These are phyloP conservation scores for Colletotrichum sp. DNA, from an alignment of 2,329 filamentous ascomycete species.

Conservation along the genomic window DNA sequence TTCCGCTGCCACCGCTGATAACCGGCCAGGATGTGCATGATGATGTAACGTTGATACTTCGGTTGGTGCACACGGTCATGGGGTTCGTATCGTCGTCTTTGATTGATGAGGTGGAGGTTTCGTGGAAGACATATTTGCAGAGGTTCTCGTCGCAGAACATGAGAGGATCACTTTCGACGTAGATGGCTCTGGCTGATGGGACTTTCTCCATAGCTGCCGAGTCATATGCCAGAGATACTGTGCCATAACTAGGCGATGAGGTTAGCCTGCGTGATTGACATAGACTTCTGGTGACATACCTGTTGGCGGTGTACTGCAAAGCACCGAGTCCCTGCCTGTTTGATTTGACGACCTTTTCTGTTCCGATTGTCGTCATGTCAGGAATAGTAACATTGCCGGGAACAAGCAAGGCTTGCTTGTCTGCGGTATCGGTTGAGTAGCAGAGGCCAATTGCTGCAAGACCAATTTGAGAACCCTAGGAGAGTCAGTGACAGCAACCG, in stretches of 20 bases:
- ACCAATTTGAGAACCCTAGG: conserved; percentile 44
- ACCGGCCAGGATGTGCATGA: conserved; percentile 36
- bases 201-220: conserved; percentile 17
- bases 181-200: conserved; percentile 35
- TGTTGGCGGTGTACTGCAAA: conserved; percentile 47
- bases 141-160: conserved; percentile 16
- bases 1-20: conserved; percentile 34
- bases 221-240: conserved; percentile 35
- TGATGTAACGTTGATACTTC: conserved; percentile 34
- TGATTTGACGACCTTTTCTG: conserved; percentile 30
- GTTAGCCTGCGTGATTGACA: neutral
- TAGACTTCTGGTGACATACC: conserved; percentile 21
- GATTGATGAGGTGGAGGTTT: conserved; percentile 24
- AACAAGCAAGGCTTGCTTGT: conserved; percentile 32
- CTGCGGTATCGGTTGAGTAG: conserved; percentile 45
- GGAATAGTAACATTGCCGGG: conserved; percentile 41
- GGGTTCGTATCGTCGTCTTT: conserved; percentile 6
- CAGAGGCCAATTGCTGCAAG: conserved; percentile 47
- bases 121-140: conserved; percentile 43
- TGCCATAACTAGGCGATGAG: conserved; percentile 38
- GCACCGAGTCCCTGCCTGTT: conserved; percentile 28
- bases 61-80: conserved; percentile 34
- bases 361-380: conserved; percentile 39
- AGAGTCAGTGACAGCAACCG: neutral
- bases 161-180: conserved; percentile 31